Conservation (phyloP, 352 stramenopile species). For the Phytophthora gonapodyides region DNA sequence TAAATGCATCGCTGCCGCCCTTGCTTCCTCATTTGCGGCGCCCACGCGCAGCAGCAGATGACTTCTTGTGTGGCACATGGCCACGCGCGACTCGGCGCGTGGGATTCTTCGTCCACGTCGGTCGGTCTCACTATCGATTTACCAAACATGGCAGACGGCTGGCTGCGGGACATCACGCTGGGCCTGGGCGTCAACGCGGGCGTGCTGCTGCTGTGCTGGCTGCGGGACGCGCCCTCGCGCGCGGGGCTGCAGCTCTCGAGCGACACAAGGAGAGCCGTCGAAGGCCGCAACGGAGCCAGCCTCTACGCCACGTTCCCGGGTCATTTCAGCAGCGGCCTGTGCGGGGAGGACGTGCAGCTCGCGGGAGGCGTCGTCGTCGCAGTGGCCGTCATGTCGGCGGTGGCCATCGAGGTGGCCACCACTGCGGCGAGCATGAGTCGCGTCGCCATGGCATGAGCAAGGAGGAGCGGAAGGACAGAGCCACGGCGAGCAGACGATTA, state of each 20-base stretch:
- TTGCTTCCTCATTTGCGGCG: slow-evolving; percentile 11
- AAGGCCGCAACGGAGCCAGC: slow-evolving; percentile 8
- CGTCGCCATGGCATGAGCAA: slow-evolving; percentile 12
- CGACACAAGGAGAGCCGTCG: slow-evolving; percentile 21
- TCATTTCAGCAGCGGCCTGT: slow-evolving; percentile 29
- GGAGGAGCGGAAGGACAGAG: slow-evolving; percentile 1
- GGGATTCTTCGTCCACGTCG: slow-evolving; percentile 6
- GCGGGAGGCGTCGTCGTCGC: slow-evolving; percentile 27
- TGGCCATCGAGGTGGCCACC: slow-evolving; percentile 20
- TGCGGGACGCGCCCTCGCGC: slow-evolving; percentile 17
- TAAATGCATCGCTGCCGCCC: slow-evolving; percentile 6
- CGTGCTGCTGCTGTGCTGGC: slow-evolving; percentile 27
- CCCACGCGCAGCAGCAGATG: background rate
- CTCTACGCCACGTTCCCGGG: slow-evolving; percentile 29
- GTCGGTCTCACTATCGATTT: slow-evolving; percentile 22
- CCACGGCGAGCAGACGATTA: slow-evolving; percentile 1
- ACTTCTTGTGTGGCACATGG: slow-evolving; percentile 21
- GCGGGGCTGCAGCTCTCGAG: slow-evolving; percentile 24
- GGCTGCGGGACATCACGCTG: slow-evolving; percentile 19
- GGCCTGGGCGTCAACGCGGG: slow-evolving; percentile 15
- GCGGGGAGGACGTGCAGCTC: slow-evolving; percentile 27
- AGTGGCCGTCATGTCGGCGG: slow-evolving; percentile 23
- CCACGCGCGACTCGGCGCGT: slow-evolving; percentile 27
- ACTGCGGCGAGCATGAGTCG: slow-evolving; percentile 29
- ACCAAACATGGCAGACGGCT: slow-evolving; percentile 23